Base-by-base conservation (phyloP, 164 flowering plant genomes). In the Chloranthus sessilifolius region DNA sequence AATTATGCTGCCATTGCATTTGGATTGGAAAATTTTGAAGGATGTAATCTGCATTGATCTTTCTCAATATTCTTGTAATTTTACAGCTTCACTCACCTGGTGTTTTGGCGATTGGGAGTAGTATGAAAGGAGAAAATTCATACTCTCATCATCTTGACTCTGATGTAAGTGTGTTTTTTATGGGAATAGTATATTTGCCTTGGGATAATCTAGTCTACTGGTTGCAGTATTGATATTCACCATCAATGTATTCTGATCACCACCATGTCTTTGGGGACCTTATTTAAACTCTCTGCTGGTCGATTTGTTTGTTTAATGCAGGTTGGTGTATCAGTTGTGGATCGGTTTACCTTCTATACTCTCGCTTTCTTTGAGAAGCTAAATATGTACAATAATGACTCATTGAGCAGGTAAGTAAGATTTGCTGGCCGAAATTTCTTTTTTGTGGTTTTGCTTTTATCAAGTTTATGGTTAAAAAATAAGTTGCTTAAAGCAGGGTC, bases 251-350 rank as follows among this genome's bases (percentile, higher is more conserved):
- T 26, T 27, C 4, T 3, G 6, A 4, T 38, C 6, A 15, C 33
- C 30, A 14, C 16, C 19, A 23, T 21, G 2, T 3, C n/a, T 26
- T 5, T 17, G 12, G 21, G n/a, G n/a, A 16, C 8, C n/a, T 15
- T 12, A 6, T 46, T 22, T 35, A 8, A 11, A 23, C 27, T 21
- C 23, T 17, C n/a, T 47, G 25, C 4, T 38, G 29, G 12, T 61
- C 28, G 28, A n/a, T 43, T 43, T 47, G 49, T 4, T 52, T 62
- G 2, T 34, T 48, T 28, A n/a, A 16, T 73, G 39, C 76, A 89
- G 99, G 81, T 94, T 62, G 99, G 99, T 55, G 96, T 94, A 6
- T 89, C 96, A 53, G 97, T 94, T 50, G 97, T 94, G 56, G 97
- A 94, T 70, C 92, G 97, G 24, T 94, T 94, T 55, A 94, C 99